These are phyloP conservation scores for Microthlaspi erraticum DNA, from an alignment of 345 rosid genomes.

Conservation along the genomic window DNA sequence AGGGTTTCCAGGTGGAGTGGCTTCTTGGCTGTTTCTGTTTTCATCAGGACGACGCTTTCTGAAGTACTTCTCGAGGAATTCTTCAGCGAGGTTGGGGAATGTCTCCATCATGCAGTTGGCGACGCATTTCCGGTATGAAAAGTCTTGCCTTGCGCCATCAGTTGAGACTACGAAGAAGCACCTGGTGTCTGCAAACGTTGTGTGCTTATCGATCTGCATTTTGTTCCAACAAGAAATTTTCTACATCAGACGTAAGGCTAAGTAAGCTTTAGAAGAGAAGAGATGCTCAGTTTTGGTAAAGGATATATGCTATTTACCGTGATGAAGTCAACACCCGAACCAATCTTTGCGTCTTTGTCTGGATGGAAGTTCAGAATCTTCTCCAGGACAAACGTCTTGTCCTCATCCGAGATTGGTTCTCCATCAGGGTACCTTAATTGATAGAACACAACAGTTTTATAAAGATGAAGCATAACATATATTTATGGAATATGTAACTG, in stretches of 20 bases:
- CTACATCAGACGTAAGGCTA: constrained; percentile 21
- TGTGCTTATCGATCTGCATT: constrained; percentile 73
- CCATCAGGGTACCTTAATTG: constrained; percentile 78
- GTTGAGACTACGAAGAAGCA: constrained; percentile 78
- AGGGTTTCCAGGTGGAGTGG: constrained; percentile 34
- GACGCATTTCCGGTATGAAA: constrained; percentile 79
- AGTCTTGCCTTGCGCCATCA: constrained; percentile 72
- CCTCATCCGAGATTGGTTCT: constrained; percentile 70
- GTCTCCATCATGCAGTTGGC: constrained; percentile 63
- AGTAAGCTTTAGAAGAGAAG: constrained; percentile 2
- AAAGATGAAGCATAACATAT: constrained; percentile 9
- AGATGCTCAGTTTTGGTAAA: constrained; percentile 4
- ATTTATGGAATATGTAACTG: background rate
- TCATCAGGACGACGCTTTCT: constrained; percentile 47
- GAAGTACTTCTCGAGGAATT: constrained; percentile 69
- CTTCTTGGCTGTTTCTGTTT: constrained; percentile 44
- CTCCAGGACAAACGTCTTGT: constrained; percentile 65
- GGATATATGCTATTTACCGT: constrained; percentile 53
- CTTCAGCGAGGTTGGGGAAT: constrained; percentile 66
- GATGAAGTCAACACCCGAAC: constrained; percentile 76
- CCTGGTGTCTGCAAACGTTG: constrained; percentile 58
- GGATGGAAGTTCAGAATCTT: constrained; percentile 79
- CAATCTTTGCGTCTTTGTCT: constrained; percentile 68
- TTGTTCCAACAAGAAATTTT: background rate
- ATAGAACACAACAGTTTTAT: constrained; percentile 32